Base-by-base conservation (phyloP, 305 asterid genomes). In the Fraxinus sp. region DNA sequence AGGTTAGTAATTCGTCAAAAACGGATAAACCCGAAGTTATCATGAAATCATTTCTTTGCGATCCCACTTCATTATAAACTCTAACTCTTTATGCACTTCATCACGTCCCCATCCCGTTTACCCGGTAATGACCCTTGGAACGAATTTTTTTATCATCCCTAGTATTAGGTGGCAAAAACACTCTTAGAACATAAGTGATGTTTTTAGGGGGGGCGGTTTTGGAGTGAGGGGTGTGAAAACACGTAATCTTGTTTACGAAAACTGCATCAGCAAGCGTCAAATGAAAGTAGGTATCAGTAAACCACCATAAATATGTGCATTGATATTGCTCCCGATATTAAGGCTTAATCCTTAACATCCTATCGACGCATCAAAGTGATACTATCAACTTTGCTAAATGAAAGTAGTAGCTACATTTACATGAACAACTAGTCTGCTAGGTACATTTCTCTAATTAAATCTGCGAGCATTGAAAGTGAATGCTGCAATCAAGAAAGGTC, bases 401-500 rank as follows among this genome's bases (percentile, higher is more conserved):
- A 59, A 46, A 80, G 52, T 39, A 39, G 37, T 73, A 73, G 84
- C 81, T 80, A 82, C 77, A 76, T 18, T 80, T 82, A 83, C 68
- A 86, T 84, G 59, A 80, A 88, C 88, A 84, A 57, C 39, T 26
- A 26, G 18, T 75, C 77, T 77, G 52, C 81, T 32, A 75, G 43
- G 52, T 75, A 82, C 73, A n/a, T 62, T 26, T 59, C 20, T 14
- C 39, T 78, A 4, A 49, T 16, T 24, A 66, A 46, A 10, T 66
- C 75, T 36, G 62, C 39, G 70, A n/a, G n/a, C 11, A 35, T n/a
- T 33, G 81, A 30, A 41, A 3, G 35, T 13, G 8, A 13, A 8
- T 11, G 20, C 26, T 37, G 68, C 52, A 13, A 81, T 85, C 82
- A 85, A 80, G 90, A 84, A 11, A 85, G 90, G 57, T 88, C 84